Percentiles rank a stretch among this genome's conserved stretches.
These are phyloP conservation scores for Psilocybe cyanescens DNA, from an alignment of 768 basidiomycete species.

Conservation along the genomic window DNA sequence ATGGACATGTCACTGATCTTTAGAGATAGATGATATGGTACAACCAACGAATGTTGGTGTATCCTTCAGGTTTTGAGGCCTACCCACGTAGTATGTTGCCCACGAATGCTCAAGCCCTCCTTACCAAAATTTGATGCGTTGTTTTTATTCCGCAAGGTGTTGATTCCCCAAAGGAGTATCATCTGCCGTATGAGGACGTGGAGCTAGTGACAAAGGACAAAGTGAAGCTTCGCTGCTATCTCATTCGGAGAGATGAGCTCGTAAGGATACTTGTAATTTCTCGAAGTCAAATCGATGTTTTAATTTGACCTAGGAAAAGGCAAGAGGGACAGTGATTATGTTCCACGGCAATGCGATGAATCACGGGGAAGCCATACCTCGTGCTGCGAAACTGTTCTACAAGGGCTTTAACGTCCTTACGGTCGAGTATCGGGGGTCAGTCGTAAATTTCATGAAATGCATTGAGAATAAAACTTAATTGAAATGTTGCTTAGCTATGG, in stretches of 20 bases:
- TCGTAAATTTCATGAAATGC: background rate
- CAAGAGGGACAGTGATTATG: slow-evolving; percentile 67
- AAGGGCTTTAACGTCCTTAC: slow-evolving; percentile 86
- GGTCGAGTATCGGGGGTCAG: slow-evolving; percentile 87
- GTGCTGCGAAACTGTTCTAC: slow-evolving; percentile 63
- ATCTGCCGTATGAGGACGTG: slow-evolving; percentile 14
- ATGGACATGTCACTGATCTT: too few species aligned
- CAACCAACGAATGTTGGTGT: background rate
- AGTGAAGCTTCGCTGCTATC: slow-evolving; percentile 15
- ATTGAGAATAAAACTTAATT: background rate
- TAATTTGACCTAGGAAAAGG: background rate
- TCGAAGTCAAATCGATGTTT: too few species aligned
- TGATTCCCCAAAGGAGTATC: background rate
- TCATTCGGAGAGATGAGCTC: slow-evolving; percentile 7
- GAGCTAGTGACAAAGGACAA: slow-evolving; percentile 18
- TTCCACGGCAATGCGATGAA: slow-evolving; percentile 87
- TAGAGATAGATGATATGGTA: background rate
- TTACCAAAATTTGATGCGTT: background rate
- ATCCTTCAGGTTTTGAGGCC: background rate
- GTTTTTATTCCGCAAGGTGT: background rate
- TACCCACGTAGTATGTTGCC: background rate
- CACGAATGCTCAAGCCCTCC: background rate
- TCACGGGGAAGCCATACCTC: slow-evolving; percentile 69
- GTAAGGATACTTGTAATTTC: background rate
- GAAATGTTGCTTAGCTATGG: slow-evolving; percentile 61